These are phyloP conservation scores for Juglanconis sp. DNA, from an alignment of 2,329 filamentous ascomycete genomes.

Conservation along the genomic window DNA sequence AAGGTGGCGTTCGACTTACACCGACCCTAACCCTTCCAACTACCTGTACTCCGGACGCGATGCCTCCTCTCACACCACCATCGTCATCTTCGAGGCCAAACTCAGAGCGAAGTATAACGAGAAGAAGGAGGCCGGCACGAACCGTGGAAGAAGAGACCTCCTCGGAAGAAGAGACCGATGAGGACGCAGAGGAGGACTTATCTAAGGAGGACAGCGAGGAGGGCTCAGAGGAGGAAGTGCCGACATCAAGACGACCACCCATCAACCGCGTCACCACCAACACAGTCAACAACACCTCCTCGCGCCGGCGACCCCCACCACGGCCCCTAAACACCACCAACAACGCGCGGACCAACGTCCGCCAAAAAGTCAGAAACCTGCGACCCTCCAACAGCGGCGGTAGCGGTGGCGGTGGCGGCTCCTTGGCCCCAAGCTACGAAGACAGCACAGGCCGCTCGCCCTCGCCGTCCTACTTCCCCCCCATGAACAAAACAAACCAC, in stretches of 20 bases:
- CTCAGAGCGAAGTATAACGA: background rate
- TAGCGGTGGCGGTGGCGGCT: background rate
- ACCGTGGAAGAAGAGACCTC: background rate
- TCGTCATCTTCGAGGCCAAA: constrained; percentile 2
- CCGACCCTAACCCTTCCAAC: constrained; percentile 1
- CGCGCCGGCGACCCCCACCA: background rate
- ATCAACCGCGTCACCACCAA: background rate
- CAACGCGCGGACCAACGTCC: background rate
- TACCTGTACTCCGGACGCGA: background rate
- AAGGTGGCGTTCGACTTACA: background rate
- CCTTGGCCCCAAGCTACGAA: constrained; percentile 5
- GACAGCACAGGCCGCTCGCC: background rate
- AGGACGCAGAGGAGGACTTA: background rate
- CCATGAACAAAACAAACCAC: background rate
- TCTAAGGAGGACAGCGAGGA: constrained; percentile 1
- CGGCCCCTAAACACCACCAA: background rate
- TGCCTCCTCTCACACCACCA: constrained; percentile 10
- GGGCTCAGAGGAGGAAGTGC: background rate
- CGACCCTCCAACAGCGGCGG: background rate
- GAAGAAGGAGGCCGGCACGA: constrained; percentile 3
- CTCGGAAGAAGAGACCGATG: background rate
- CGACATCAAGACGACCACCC: background rate
- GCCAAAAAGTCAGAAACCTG: background rate
- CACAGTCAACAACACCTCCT: background rate
- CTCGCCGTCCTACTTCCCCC: background rate